Conservation (phyloP, 768 basidiomycete genomes). For the Rhizopogon salebrosus region DNA sequence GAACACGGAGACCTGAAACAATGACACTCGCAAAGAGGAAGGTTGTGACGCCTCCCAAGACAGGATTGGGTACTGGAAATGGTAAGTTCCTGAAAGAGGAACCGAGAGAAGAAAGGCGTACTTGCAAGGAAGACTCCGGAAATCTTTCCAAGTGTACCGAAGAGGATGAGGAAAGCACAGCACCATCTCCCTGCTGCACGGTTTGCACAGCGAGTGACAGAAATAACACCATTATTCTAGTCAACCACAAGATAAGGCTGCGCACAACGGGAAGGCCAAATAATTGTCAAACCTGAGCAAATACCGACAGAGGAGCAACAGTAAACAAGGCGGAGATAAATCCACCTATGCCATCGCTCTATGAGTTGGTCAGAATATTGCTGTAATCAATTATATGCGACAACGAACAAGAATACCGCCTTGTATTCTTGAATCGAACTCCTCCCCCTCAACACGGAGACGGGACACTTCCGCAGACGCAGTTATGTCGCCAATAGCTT, state of each 20-base stretch:
- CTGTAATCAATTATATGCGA: background rate
- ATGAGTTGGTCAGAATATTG: background rate
- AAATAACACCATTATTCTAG: conserved; percentile 81
- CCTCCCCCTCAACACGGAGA: conserved; percentile 63
- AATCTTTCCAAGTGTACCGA: conserved; percentile 76
- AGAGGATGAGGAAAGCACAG: conserved; percentile 73
- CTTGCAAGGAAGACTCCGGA: conserved; percentile 81
- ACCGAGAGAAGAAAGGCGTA: conserved; percentile 18
- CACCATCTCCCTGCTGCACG: conserved; percentile 76
- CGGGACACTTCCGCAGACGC: conserved; percentile 80
- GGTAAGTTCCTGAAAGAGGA: background rate
- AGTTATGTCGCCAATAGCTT: conserved; percentile 82
- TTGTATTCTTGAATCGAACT: conserved; percentile 80
- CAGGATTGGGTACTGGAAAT: conserved; percentile 62
- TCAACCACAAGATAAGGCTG: background rate
- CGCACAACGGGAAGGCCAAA: background rate
- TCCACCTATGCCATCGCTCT: conserved; percentile 79
- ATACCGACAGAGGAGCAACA: conserved; percentile 73
- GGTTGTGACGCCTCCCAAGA: conserved; percentile 82
- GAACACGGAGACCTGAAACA: conserved; percentile 65
- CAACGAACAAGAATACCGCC: conserved; percentile 64
- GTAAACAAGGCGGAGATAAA: conserved; percentile 79
- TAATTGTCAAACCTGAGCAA: conserved; percentile 47
- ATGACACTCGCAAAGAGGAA: conserved; percentile 79
- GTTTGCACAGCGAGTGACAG: conserved; percentile 81